Evolutionary conservation across 257 asterid genomes (phyloP).

Genomic region (Penstemon newberryi): DNA sequence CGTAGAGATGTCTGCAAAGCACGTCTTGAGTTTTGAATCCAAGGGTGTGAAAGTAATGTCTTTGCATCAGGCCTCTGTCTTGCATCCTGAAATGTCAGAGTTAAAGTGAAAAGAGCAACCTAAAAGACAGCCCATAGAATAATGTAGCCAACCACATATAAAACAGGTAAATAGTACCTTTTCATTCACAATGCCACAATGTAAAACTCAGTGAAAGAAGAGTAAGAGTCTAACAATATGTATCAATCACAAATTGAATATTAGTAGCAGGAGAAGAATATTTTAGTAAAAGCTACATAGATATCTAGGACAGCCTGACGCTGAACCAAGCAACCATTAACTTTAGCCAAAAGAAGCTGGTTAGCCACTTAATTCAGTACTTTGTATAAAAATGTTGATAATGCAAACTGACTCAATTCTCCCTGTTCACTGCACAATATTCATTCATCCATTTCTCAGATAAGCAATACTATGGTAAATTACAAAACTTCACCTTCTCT

Average conservation of each 20-base stretch:
- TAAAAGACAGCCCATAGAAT: conserved; percentile 12
- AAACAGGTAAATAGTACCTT: not conserved
- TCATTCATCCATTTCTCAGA: too few relatives aligned
- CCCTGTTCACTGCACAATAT: too few relatives aligned
- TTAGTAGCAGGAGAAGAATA: too few relatives aligned
- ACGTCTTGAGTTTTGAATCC: conserved; percentile 97
- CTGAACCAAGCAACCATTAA: not conserved
- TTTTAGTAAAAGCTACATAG: too few relatives aligned
- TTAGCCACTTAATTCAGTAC: not conserved
- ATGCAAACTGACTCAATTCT: too few relatives aligned
- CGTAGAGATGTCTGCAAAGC: conserved; percentile 84
- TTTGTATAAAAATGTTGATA: not conserved
- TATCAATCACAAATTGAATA: too few relatives aligned
- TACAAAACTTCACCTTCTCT: not conserved
- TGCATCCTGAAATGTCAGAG: conserved; percentile 76
- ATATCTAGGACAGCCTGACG: not conserved
- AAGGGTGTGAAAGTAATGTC: conserved; percentile 93
- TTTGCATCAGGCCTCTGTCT: conserved; percentile 99
- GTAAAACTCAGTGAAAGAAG: not conserved
- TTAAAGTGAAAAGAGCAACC: conserved; percentile 25
- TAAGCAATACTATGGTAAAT: not conserved
- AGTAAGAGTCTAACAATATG: not conserved
- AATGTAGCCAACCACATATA: not conserved
- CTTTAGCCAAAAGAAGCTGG: not conserved
- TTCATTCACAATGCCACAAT: not conserved